phyloP scores from a whole-genome alignment of 345 rosid species.

The Eucalyptus sideroxylon region DNA sequence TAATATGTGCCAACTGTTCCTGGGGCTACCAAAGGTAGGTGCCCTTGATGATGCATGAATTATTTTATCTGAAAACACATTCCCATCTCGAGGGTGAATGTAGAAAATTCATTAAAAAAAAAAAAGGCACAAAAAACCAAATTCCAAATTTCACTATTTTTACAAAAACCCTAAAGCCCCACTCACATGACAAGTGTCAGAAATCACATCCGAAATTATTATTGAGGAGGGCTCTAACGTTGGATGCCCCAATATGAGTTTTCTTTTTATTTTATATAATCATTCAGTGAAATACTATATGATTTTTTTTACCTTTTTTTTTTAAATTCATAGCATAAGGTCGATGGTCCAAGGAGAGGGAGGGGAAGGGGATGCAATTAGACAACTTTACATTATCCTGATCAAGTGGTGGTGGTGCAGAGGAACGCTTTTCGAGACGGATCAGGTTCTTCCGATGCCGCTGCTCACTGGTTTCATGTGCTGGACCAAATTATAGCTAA shows the following conservation, averaged over 20 bases:
- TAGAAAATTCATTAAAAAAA: neutral
- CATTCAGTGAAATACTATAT: neutral
- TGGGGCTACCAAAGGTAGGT: neutral
- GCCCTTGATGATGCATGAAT: neutral
- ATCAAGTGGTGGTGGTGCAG: neutral
- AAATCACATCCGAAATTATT: slow-evolving; percentile 13
- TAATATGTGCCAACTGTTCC: slow-evolving; percentile 1
- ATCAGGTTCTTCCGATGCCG: slow-evolving; percentile 17
- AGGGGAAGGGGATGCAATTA: neutral
- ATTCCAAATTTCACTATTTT: neutral
- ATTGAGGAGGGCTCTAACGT: neutral
- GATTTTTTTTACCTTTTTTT: neutral
- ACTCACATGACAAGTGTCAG: slow-evolving; percentile 47
- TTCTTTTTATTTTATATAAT: neutral
- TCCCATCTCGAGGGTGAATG: neutral
- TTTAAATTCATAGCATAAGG: neutral
- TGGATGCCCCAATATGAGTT: neutral
- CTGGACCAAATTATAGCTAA: neutral
- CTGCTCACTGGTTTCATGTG: neutral
- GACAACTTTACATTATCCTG: neutral
- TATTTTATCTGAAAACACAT: neutral
- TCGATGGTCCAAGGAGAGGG: neutral
- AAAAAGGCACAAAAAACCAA: neutral
- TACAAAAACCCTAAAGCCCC: slow-evolving; percentile 4
- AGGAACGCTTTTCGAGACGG: slow-evolving; percentile 46